Percentiles rank a stretch among this genome's conserved stretches.
Conservation (phyloP, 306 rosid species). For the Cyclanthera cordifolia region DNA sequence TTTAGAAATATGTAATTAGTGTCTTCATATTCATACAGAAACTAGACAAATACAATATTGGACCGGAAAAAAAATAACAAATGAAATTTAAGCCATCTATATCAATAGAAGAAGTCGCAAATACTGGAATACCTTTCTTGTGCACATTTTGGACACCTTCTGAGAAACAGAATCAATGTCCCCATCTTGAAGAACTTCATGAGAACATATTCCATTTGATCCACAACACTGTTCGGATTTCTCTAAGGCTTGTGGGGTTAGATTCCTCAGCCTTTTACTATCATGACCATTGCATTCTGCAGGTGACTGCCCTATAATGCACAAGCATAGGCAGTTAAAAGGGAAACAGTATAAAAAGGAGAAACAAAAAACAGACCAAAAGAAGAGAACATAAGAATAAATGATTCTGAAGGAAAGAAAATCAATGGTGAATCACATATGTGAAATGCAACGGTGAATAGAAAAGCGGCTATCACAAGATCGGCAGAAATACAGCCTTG, state of each 20-base stretch:
- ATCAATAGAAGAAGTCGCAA: neutral
- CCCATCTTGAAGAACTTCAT: slow-evolving; percentile 75
- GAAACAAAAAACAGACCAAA: slow-evolving; percentile 3
- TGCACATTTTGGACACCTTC: slow-evolving; percentile 20
- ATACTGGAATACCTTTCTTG: slow-evolving; percentile 42
- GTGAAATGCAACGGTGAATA: neutral
- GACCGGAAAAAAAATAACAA: neutral
- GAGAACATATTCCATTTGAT: slow-evolving; percentile 73
- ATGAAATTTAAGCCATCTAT: neutral
- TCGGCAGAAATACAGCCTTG: neutral
- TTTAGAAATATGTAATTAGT: neutral
- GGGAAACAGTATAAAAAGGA: slow-evolving; percentile 2
- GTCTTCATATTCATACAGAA: neutral
- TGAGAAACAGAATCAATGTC: slow-evolving; percentile 41
- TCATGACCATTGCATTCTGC: slow-evolving; percentile 24
- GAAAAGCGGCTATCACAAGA: neutral
- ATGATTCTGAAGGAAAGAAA: neutral
- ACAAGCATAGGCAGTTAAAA: slow-evolving; percentile 7
- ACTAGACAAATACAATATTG: neutral
- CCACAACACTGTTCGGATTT: slow-evolving; percentile 45
- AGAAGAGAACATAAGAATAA: slow-evolving; percentile 4
- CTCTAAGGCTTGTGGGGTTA: slow-evolving; percentile 21
- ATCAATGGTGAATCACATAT: neutral
- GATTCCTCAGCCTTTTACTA: slow-evolving; percentile 24
- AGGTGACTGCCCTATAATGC: slow-evolving; percentile 35